Percentiles rank a stretch among this genome's conserved stretches.
phyloP scores from a whole-genome alignment of 305 asterid species.

The Fraxinus baroniana region DNA sequence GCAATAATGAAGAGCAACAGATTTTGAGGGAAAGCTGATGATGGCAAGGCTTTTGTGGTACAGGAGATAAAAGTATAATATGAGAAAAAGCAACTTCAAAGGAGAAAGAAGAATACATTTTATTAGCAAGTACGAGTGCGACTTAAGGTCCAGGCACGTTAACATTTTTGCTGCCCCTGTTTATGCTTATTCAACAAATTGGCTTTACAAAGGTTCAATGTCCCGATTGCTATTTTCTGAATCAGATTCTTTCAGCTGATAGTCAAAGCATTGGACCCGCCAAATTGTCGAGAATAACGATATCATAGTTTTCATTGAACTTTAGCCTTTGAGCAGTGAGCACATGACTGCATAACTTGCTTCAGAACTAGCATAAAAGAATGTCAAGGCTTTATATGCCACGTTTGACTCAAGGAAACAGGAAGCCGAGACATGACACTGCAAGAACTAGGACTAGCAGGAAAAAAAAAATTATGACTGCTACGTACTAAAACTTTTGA shows the following conservation, averaged over 20 bases:
- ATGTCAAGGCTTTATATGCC: neutral
- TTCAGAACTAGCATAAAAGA: neutral
- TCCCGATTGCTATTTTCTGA: neutral
- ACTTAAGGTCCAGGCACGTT: neutral
- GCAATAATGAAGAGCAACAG: neutral
- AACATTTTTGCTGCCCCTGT: neutral
- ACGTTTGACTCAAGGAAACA: neutral
- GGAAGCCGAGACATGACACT: neutral
- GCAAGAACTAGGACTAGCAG: neutral
- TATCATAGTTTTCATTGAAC: neutral
- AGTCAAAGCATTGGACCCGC: neutral
- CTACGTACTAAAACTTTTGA: neutral
- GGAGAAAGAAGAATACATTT: neutral
- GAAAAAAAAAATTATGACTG: neutral
- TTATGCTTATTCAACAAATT: neutral
- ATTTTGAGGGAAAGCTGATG: neutral
- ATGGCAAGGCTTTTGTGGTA: neutral
- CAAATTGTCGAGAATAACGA: neutral
- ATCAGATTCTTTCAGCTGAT: neutral
- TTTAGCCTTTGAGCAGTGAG: neutral
- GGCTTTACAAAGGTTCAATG: neutral
- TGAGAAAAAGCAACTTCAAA: neutral
- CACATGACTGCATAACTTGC: neutral
- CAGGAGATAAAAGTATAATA: neutral
- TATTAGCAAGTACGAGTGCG: neutral